Conservation (phyloP, 129 eudicot genomes). For the Cynara cardunculus region DNA sequence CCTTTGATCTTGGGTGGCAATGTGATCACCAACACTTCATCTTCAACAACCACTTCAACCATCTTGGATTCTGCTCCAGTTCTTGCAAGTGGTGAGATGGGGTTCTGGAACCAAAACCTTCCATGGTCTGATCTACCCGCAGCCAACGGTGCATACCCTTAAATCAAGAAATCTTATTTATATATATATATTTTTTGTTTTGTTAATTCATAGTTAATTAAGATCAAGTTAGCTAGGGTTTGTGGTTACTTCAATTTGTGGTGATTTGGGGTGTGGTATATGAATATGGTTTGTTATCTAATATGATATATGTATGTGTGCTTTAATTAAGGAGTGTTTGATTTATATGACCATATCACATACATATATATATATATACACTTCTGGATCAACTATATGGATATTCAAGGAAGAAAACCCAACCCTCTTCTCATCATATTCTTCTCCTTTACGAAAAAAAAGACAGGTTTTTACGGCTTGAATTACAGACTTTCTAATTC, state of each 20-base stretch:
- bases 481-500: conserved; percentile 1
- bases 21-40: conserved; percentile 31
- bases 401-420: too few species aligned
- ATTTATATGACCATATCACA: conserved; percentile 1
- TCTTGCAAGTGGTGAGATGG: conserved; percentile 46
- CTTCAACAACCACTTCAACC: conserved; percentile 33
- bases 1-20: conserved; percentile 55
- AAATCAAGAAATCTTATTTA: conserved; percentile 18
- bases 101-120: conserved; percentile 61
- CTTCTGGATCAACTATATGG: background rate
- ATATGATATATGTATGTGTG: conserved; percentile 29
- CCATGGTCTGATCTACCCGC: conserved; percentile 68
- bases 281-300: conserved; percentile 43
- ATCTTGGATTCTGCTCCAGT: conserved; percentile 65
- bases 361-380: background rate
- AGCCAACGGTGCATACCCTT: conserved; percentile 69
- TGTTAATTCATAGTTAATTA: conserved; percentile 26
- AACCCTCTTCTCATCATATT: background rate
- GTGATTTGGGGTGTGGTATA: conserved; percentile 69
- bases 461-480: background rate
- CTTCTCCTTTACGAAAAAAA: background rate
- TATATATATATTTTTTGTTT: background rate
- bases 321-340: conserved; percentile 41
- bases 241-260: conserved; percentile 17
- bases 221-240: conserved; percentile 33